Evolutionary conservation across 176 grass and related monocot species (phyloP), one percentile per base, ranked within the genome.

Genomic region (Leersia perrieri): DNA sequence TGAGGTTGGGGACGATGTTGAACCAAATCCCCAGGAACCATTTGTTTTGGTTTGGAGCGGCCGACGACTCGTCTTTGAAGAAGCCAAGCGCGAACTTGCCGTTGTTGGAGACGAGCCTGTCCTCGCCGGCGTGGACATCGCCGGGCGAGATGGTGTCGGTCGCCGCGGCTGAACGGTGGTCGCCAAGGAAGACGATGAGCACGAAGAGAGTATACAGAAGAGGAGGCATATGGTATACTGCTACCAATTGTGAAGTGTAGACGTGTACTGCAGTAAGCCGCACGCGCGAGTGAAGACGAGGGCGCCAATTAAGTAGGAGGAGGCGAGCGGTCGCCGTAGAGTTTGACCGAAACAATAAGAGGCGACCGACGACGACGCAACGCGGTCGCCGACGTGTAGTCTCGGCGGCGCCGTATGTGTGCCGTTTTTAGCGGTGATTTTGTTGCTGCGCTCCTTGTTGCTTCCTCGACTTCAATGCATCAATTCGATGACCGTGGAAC

Each of bases 21-120:
- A 89, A 92, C 91, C 91, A 89, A 60, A 92, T 61, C 26, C 71
- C 84, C 1, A 92, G 71, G 87, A 74, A 87, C 87, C 81, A 87
- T 33, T 13, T 76, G 15, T 68, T 11, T 9, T 36, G 28, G 40
- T 58, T 27, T 13, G 2, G 12, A 5, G n/a, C 38, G 12, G n/a
- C n/a, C n/a, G 74, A 45, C 42, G 42, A 23, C 34, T 69, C 9
- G 7, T 25, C 40, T 9, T 1, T 15, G 87, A 89, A 92, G 87
- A 92, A 89, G 18, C 86, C 79, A 51, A 92, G 90, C 13, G 69
- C 36, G 62, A 92, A 92, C 61, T 76, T 88, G 27, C 64, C 47
- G 42, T 29, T 77, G 66, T 25, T 75, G 74, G 86, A 92, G 74
- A 78, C 39, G n/a, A 92, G 9, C 53, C 4, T 75, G 31, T n/a